Evolutionary conservation across 1,284 basidiomycete species (phyloP).

Genomic region (Inonotus hispidus): DNA sequence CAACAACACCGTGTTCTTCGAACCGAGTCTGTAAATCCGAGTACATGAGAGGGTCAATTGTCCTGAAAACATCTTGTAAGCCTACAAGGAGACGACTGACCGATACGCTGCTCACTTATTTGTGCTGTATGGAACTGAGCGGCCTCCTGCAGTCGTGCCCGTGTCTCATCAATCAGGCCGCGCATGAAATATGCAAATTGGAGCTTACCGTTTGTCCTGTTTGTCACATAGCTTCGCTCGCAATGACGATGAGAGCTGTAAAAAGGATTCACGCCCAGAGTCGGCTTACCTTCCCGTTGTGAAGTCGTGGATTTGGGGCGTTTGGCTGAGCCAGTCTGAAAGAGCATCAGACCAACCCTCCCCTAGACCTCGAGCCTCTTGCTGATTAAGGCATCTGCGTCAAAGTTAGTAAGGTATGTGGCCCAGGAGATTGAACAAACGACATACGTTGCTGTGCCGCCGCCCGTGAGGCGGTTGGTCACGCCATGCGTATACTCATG

Average conservation of each 20-base stretch:
- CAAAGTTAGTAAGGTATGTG: too few relatives aligned
- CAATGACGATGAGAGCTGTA: not conserved
- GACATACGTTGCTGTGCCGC: conserved; percentile 36
- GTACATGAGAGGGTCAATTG: conserved; percentile 35
- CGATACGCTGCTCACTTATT: conserved; percentile 38
- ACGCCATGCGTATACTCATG: conserved; percentile 49
- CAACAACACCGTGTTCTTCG: conserved; percentile 33
- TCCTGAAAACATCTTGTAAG: not conserved
- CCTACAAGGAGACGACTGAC: conserved; percentile 27
- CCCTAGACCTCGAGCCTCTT: conserved; percentile 45
- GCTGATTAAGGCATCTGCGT: conserved; percentile 40
- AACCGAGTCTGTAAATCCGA: conserved; percentile 31
- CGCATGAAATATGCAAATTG: not conserved
- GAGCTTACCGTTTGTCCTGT: conserved; percentile 21
- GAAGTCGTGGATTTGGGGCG: conserved; percentile 33
- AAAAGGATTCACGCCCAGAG: not conserved
- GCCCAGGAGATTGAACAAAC: not conserved
- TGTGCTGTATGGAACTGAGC: conserved; percentile 29
- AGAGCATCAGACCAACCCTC: conserved; percentile 54
- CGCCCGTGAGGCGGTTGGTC: conserved; percentile 47
- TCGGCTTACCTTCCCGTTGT: conserved; percentile 32
- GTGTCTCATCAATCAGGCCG: not conserved
- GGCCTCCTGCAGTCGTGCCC: conserved; percentile 22
- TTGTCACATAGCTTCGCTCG: conserved; percentile 25
- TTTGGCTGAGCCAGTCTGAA: conserved; percentile 41